Base-by-base conservation (phyloP, 2,329 filamentous ascomycete species). In the Ophiocordyceps sinensis region DNA sequence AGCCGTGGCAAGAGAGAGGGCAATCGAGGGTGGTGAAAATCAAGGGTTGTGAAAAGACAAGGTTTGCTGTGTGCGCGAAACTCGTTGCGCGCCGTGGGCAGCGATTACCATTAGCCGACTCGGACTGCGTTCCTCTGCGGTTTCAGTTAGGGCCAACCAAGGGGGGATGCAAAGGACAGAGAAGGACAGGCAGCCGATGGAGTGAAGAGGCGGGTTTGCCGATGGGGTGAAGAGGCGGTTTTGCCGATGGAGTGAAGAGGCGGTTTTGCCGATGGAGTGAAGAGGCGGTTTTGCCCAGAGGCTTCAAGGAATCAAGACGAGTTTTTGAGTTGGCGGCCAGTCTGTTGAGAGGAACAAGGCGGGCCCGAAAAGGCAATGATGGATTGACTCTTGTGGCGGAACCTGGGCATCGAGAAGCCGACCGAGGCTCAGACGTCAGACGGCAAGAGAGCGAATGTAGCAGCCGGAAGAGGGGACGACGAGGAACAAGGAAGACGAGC, bases 401-500 rank as follows among this genome's bases (percentile, higher is more conserved):
- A n/a, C n/a, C n/a, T n/a, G n/a, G n/a, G n/a, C n/a, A n/a, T n/a
- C n/a, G n/a, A n/a, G n/a, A n/a, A n/a, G n/a, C n/a, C n/a, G n/a
- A n/a, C 19, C 19, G 19, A 19, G 19, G n/a, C n/a, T n/a, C n/a
- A n/a, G n/a, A n/a, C 19, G 19, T 19, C 19, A 19, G 19, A 19
- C 19, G 19, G 4, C 19, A 19, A 19, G 19, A 19, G 19, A 19
- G 19, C 19, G 3, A 15, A 15, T 15, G 32, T 3, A 35, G n/a
- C 15, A 35, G n/a, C 15, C 19, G 23, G 14, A 42, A 42, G 40
- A 40, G 29, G 44, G 38, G 41, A 40, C 45, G n/a, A 19, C 1
- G 2, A 37, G 11, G n/a, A 2, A 10, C 14, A 15, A 35, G 32
- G 2, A 35, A 14, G 30, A 40, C 5, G 19, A 23, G 19, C n/a